Evolutionary conservation across 2,329 filamentous ascomycete genomes (phyloP).

Genomic region (Aspergillus ochraceoroseus): DNA sequence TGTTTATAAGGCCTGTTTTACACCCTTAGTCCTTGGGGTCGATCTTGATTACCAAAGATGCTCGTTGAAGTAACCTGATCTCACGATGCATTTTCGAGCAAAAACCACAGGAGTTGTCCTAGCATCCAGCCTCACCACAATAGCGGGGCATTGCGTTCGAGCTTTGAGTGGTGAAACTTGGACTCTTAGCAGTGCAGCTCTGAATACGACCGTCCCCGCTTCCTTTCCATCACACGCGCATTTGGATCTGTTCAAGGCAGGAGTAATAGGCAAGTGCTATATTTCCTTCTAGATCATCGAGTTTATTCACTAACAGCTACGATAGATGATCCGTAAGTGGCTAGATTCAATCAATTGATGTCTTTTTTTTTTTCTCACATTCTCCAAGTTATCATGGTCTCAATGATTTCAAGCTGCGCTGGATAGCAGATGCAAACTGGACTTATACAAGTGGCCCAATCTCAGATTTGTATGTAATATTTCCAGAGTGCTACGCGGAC

Average conservation of each 20-base stretch:
- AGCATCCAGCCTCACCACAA: slow-evolving; percentile 13
- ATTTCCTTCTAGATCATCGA: not conserved
- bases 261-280: slow-evolving; percentile 49
- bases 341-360: not conserved
- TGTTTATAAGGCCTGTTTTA: not conserved
- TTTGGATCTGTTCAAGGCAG: slow-evolving; percentile 52
- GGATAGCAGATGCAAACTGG: slow-evolving; percentile 58
- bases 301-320: not conserved
- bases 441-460: slow-evolving; percentile 54
- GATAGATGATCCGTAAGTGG: slow-evolving; percentile 35
- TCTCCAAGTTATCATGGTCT: slow-evolving; percentile 47
- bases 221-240: slow-evolving; percentile 56
- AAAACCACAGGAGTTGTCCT: slow-evolving; percentile 19
- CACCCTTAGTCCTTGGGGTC: not conserved
- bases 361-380: slow-evolving; percentile 7
- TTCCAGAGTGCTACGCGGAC: fast-evolving
- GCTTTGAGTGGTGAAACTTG: slow-evolving; percentile 44
- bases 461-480: slow-evolving; percentile 35
- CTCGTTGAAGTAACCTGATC: not conserved
- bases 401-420: slow-evolving; percentile 57
- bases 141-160: slow-evolving; percentile 33
- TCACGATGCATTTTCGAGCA: slow-evolving; percentile 22
- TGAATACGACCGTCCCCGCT: slow-evolving; percentile 52
- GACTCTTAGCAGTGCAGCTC: slow-evolving; percentile 44
- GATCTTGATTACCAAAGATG: not conserved